Base-by-base conservation (phyloP, 495 filamentous ascomycete species). In the Penicillium tannophilum region DNA sequence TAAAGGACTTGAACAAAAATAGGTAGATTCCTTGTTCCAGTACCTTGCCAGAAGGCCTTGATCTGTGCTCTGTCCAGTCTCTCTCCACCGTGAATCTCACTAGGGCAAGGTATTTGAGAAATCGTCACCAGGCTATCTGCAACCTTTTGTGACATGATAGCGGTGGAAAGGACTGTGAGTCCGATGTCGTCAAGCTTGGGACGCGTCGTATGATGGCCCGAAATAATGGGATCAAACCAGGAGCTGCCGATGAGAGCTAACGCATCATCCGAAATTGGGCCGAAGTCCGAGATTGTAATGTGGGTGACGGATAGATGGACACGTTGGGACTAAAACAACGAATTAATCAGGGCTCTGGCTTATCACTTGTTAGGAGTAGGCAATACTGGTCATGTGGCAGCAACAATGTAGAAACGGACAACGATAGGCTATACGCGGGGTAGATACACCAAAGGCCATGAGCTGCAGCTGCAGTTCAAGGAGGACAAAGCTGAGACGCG, bases 1-100 rank as follows among this genome's bases (percentile, higher is more conserved):
- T 6, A 28, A n/a, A 17, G 2, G 23, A 7, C 7, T 31, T 16
- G 24, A 11, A 49, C 4, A 26, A 58, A 42, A 56, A 54, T 24
- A 45, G 33, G 26, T 33, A 53, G 9, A 4, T 8, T 23, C 3
- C n/a, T 7, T n/a, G 53, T 33, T 46, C n/a, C 16, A 52, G 20
- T 67, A 84, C 81, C 81, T 76, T 69, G 77, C 80, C 81, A 83
- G 17, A 83, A 60, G 54, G 75, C 70, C 16, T 74, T 74, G 35
- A 76, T 56, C n/a, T 72, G 67, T 10, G 75, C 63, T 6, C 41
- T 42, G 39, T 74, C 68, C 24, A 72, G 46, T 24, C 61, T 63
- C 26, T 72, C 42, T 19, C 10, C n/a, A 3, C 53, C 53, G 6
- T 63, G 19, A 69, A 67, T 24, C 74, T 68, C 26, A 67, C 61